Conservation (phyloP, 2,329 filamentous ascomycete species). For the Diaporthe longicolla region DNA sequence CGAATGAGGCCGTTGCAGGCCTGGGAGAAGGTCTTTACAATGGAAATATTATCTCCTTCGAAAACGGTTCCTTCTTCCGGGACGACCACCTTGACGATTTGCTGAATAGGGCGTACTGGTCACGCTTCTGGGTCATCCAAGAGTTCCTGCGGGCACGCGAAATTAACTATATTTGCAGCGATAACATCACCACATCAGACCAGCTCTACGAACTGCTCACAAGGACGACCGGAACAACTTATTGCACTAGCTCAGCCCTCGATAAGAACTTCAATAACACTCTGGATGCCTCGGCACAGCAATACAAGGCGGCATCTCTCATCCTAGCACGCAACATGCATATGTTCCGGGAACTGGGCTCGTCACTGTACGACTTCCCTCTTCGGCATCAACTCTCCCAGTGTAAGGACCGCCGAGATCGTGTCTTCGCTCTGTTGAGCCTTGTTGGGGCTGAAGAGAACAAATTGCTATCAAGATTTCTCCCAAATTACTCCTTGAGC, state of each 20-base stretch:
- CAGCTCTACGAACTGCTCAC: background rate
- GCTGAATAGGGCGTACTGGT: conserved; percentile 5
- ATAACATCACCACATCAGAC: background rate
- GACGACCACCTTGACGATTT: background rate
- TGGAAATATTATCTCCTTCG: background rate
- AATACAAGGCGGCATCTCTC: background rate
- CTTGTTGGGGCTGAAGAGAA: background rate
- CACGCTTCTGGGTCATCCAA: conserved; percentile 1
- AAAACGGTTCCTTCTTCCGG: background rate
- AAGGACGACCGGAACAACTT: background rate
- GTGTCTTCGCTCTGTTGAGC: background rate
- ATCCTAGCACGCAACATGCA: background rate
- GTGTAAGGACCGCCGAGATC: background rate
- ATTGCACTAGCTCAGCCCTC: background rate
- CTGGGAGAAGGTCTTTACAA: too few relatives aligned
- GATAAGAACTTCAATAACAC: background rate
- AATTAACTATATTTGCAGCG: background rate
- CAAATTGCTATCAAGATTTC: background rate
- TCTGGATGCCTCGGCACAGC: background rate
- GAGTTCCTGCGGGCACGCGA: background rate
- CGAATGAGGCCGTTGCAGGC: too few relatives aligned
- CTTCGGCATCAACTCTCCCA: background rate
- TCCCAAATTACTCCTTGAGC: background rate
- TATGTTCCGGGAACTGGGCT: background rate
- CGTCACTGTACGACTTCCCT: background rate